Evolutionary conservation across 2,329 filamentous ascomycete genomes (phyloP), one percentile per base, ranked within the genome.

Genomic region (Fonsecaea pedrosoi): DNA sequence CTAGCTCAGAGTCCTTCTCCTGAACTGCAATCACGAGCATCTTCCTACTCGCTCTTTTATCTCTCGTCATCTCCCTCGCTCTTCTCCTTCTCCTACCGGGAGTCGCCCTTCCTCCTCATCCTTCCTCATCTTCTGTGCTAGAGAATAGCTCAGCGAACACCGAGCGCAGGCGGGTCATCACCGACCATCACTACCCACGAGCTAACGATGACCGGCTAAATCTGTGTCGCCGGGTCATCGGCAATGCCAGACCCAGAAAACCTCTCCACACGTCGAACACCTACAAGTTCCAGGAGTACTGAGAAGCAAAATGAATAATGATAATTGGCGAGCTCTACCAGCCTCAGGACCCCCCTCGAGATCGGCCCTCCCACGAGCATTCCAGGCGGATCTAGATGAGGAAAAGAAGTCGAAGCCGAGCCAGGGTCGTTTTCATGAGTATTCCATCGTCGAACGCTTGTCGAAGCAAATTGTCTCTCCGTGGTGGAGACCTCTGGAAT

Each of bases 161-260:
- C 15, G 18, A 48, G 40, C 57, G 25, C 58, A 62, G 62, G 62
- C 66, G 66, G 66, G 62, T 53, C 54, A 65, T 63, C 42, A 50
- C 53, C 42, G 57, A 37, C 53, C 38, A 55, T 56, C 53, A 56
- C 50, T 40, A 42, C 50, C 42, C 67, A 66, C 54, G 50, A 64
- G 64, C 63, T 69, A 66, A 63, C 57, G 60, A 60, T 48, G 59
- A 60, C 62, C 55, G 59, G 59, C 59, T 53, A 42, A 54, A 48
- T 8, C 45, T 50, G 57, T 58, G 34, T 62, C 58, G 32, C 32
- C 45, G 48, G 61, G 42, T 57, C 65, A 65, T 62, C 63, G 66
- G 61, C 62, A 60, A 57, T 50, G 58, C 66, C 59, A 68, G 58
- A 62, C 42, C 48, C 57, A 57, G 37, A 56, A 56, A 25, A 18